phyloP scores from a whole-genome alignment of 805 yeast genomes.

The Diddensiella caesifluorescens region DNA sequence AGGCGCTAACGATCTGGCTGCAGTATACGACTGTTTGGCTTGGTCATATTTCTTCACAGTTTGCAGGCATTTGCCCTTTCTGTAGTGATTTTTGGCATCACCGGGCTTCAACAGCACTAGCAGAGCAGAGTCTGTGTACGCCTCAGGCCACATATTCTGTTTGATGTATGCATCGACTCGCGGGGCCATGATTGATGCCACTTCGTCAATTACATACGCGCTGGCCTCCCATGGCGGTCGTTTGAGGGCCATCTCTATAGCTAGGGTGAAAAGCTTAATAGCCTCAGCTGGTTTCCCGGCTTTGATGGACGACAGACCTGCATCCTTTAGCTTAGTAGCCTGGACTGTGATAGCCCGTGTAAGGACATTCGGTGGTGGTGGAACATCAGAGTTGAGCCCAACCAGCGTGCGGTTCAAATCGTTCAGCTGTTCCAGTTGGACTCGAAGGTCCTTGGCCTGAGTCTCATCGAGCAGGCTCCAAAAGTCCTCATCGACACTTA shows the following conservation, averaged over 20 bases:
- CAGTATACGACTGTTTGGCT: slow-evolving; percentile 21
- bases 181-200: slow-evolving; percentile 29
- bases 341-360: slow-evolving; percentile 26
- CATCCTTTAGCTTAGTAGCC: slow-evolving; percentile 32
- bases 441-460: slow-evolving; percentile 21
- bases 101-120: slow-evolving; percentile 30
- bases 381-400: slow-evolving; percentile 30
- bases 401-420: slow-evolving; percentile 29
- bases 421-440: slow-evolving; percentile 29
- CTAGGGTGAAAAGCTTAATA: slow-evolving; percentile 31
- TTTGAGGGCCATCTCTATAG: slow-evolving; percentile 36
- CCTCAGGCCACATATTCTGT: slow-evolving; percentile 34
- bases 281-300: slow-evolving; percentile 32
- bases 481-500: slow-evolving; percentile 15
- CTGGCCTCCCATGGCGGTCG: slow-evolving; percentile 39
- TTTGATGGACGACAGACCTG: slow-evolving; percentile 30
- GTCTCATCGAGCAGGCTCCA: slow-evolving; percentile 10
- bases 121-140: slow-evolving; percentile 35
- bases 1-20: slow-evolving; percentile 19
- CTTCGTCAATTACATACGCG: slow-evolving; percentile 32
- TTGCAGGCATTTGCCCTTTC: slow-evolving; percentile 32
- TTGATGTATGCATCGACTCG: slow-evolving; percentile 38
- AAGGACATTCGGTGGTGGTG: slow-evolving; percentile 32
- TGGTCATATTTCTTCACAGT: slow-evolving; percentile 21
- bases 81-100: slow-evolving; percentile 31